These are phyloP conservation scores for Komagataella pastoris DNA, from an alignment of 805 yeast genomes.

Conservation along the genomic window DNA sequence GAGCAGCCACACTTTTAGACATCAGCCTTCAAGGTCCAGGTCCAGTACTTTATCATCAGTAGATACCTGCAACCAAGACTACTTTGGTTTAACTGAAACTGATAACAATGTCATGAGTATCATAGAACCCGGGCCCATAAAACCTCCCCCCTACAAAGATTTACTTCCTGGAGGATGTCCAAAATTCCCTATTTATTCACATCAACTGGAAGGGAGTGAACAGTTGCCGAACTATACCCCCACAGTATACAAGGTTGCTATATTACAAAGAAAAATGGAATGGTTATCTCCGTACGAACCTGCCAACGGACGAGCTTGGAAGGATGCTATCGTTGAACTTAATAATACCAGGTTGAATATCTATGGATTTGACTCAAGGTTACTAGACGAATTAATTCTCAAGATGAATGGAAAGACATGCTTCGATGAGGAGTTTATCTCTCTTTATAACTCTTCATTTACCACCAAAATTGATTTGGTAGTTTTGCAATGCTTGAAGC, in stretches of 20 bases:
- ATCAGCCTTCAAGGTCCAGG: not conserved
- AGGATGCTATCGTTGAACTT: conserved; percentile 49
- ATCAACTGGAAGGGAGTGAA: conserved; percentile 20
- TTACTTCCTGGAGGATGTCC: conserved; percentile 21
- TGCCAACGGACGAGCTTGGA: conserved; percentile 61
- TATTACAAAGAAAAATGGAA: conserved; percentile 54
- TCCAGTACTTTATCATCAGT: not conserved
- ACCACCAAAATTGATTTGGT: conserved; percentile 15
- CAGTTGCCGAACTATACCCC: conserved; percentile 54
- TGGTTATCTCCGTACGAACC: conserved; percentile 69
- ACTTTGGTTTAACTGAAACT: not conserved
- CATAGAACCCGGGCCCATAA: not conserved
- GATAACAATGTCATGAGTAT: not conserved
- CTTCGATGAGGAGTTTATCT: conserved; percentile 4
- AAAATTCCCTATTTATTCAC: conserved; percentile 18
- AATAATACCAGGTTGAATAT: conserved; percentile 81
- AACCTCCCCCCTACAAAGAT: conserved; percentile 21
- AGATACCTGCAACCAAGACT: not conserved
- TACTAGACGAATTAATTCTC: not conserved
- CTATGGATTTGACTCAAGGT: conserved; percentile 22
- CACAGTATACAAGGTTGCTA: conserved; percentile 45
- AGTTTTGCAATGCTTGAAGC: conserved; percentile 9
- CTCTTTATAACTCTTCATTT: conserved; percentile 12
- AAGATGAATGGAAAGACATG: not conserved
- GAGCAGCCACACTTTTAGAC: not conserved